Evolutionary conservation across 2,329 filamentous ascomycete genomes (phyloP).

Genomic region (Fusarium nygamai): DNA sequence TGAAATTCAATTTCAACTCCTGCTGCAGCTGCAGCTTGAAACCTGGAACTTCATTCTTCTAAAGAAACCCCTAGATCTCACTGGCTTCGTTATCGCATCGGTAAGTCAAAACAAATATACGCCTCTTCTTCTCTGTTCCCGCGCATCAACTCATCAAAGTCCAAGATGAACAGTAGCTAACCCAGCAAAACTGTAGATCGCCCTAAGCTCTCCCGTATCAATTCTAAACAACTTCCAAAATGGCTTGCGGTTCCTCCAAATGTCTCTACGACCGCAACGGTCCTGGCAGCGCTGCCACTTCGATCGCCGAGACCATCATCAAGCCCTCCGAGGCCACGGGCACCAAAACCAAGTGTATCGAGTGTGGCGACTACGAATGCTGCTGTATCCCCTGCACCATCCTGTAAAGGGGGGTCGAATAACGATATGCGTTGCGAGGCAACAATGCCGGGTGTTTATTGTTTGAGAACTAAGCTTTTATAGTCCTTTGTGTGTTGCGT

Average conservation of each 20-base stretch:
- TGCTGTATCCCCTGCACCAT: conserved; percentile 66
- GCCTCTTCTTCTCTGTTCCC: neutral
- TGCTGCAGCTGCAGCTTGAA: neutral
- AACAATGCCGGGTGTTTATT: neutral
- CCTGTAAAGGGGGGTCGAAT: conserved; percentile 50
- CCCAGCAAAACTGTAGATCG: conserved; percentile 4
- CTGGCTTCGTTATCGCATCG: neutral
- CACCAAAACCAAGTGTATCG: conserved; percentile 44
- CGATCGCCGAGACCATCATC: conserved; percentile 60
- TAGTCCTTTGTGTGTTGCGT: conserved; percentile 15
- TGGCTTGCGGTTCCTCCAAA: conserved; percentile 39
- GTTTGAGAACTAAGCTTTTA: conserved; percentile 4
- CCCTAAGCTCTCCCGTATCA: neutral
- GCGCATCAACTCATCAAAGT: neutral
- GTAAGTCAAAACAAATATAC: neutral
- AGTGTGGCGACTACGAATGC: conserved; percentile 52
- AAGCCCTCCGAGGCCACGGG: conserved; percentile 60
- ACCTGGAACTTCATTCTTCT: neutral
- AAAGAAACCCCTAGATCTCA: neutral
- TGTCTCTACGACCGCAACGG: conserved; percentile 51
- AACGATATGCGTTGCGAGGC: neutral
- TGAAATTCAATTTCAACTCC: neutral
- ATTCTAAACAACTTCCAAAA: conserved; percentile 15
- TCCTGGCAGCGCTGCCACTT: conserved; percentile 59
- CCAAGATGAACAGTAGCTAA: conserved; percentile 7